Conservation (phyloP, 352 stramenopile species). For the Pythium graminicola region DNA sequence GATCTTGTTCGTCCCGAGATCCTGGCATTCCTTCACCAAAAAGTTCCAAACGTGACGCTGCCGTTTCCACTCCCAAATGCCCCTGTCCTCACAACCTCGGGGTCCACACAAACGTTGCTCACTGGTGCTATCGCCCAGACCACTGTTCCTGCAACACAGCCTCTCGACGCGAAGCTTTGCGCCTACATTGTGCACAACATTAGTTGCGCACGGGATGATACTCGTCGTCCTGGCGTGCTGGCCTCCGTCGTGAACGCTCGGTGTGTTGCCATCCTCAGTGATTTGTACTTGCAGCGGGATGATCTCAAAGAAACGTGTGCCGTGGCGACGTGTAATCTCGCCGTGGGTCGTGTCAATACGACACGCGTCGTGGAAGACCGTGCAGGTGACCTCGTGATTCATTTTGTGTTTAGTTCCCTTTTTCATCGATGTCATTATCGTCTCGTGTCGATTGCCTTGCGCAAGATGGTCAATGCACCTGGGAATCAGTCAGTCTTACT, state of each 20-base stretch:
- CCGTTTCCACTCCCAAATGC: slow-evolving; percentile 5
- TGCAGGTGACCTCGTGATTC: slow-evolving; percentile 39
- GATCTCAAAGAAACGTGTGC: slow-evolving; percentile 52
- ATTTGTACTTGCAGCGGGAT: slow-evolving; percentile 41
- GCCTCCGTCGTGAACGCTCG: slow-evolving; percentile 42
- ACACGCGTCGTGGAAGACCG: slow-evolving; percentile 47
- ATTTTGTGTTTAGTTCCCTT: slow-evolving; percentile 43
- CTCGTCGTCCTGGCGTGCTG: slow-evolving; percentile 22
- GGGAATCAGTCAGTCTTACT: slow-evolving; percentile 53
- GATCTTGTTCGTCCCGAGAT: slow-evolving; percentile 50
- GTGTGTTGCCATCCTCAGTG: slow-evolving; percentile 36
- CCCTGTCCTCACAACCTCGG: not conserved
- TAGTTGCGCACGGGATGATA: slow-evolving; percentile 31
- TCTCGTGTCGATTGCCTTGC: slow-evolving; percentile 41
- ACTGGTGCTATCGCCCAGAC: slow-evolving; percentile 5
- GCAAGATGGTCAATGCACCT: slow-evolving; percentile 59
- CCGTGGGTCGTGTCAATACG: slow-evolving; percentile 61
- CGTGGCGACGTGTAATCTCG: slow-evolving; percentile 56
- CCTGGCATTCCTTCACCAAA: slow-evolving; percentile 44
- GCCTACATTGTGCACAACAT: slow-evolving; percentile 72
- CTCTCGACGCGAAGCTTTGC: slow-evolving; percentile 39
- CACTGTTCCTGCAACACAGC: not conserved
- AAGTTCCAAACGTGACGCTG: slow-evolving; percentile 25
- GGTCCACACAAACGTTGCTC: slow-evolving; percentile 4
- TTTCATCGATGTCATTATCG: slow-evolving; percentile 34